These are phyloP conservation scores for Camillea tinctor DNA, from an alignment of 2,329 filamentous ascomycete genomes.

Conservation along the genomic window DNA sequence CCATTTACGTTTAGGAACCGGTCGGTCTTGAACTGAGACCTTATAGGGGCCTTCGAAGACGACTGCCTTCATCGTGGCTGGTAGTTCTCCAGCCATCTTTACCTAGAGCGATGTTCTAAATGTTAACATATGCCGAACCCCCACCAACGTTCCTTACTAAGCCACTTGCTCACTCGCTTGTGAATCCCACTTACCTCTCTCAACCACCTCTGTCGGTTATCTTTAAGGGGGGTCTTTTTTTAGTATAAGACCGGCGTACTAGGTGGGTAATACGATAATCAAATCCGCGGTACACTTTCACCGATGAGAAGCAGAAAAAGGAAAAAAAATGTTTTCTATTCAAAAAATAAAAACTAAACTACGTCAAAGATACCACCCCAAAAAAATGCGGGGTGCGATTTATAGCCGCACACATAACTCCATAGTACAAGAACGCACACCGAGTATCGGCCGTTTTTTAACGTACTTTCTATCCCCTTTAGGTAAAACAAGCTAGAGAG, in stretches of 20 bases:
- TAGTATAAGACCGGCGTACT: not conserved
- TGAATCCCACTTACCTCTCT: not conserved
- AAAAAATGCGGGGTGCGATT: not conserved
- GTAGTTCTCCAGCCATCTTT: constrained; percentile 6
- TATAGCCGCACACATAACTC: not conserved
- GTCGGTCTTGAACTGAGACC: constrained; percentile 74
- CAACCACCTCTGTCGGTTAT: not conserved
- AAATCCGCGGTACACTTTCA: too few relatives aligned
- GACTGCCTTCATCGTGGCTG: constrained; percentile 77
- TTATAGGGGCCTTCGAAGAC: constrained; percentile 79
- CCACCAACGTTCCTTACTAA: not conserved
- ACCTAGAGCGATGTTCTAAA: not conserved
- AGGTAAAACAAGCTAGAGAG: not conserved
- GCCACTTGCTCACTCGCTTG: not conserved
- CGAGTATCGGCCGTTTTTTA: not conserved
- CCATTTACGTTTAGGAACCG: constrained; percentile 63
- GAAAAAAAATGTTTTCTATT: too few relatives aligned
- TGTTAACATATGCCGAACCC: not conserved
- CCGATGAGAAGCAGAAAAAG: too few relatives aligned
- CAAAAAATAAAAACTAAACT: too few relatives aligned
- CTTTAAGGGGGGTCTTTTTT: not conserved
- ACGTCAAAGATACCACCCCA: too few relatives aligned
- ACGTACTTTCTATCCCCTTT: not conserved
- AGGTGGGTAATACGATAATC: too few relatives aligned
- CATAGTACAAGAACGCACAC: not conserved